Percentiles rank a stretch among this genome's conserved stretches.
Evolutionary conservation across 2,329 filamentous ascomycete species (phyloP).

Genomic region (Penicillium sp.): DNA sequence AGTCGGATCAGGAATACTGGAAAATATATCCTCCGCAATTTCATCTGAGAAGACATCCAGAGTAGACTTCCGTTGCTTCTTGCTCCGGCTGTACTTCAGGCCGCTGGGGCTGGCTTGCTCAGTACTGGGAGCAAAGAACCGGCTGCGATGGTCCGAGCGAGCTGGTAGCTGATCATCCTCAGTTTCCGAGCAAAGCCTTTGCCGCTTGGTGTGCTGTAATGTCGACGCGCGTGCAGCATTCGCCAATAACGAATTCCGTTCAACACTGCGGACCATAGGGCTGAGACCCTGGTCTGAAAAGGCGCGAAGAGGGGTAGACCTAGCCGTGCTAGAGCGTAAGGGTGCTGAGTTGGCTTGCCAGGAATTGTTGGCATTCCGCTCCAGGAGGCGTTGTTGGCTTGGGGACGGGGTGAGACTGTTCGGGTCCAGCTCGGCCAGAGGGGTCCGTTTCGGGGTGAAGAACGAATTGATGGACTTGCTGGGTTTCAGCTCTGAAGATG

Average conservation of each 20-base stretch:
- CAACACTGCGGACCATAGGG: conserved; percentile 39
- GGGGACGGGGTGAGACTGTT: conserved; percentile 64
- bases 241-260: conserved; percentile 40
- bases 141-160: conserved; percentile 41
- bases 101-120: conserved; percentile 40
- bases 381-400: conserved; percentile 57
- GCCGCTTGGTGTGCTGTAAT: conserved; percentile 48
- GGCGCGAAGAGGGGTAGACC: conserved; percentile 34
- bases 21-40: conserved; percentile 48
- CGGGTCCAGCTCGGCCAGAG: conserved; percentile 63
- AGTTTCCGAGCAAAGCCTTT: conserved; percentile 49
- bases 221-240: conserved; percentile 39
- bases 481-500: conserved; percentile 54
- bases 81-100: conserved; percentile 34
- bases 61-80: conserved; percentile 42
- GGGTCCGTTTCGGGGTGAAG: conserved; percentile 60
- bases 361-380: conserved; percentile 50
- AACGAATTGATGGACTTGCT: conserved; percentile 59
- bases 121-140: conserved; percentile 43
- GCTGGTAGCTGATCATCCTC: conserved; percentile 33
- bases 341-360: conserved; percentile 54
- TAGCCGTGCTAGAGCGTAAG: conserved; percentile 32
- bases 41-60: conserved; percentile 53
- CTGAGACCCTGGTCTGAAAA: conserved; percentile 40
- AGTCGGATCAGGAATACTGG: conserved; percentile 40